A percentile compares a stretch with the other conserved stretches of the same genome.
Conservation (phyloP, 768 basidiomycete species). For the Chiua virens region DNA sequence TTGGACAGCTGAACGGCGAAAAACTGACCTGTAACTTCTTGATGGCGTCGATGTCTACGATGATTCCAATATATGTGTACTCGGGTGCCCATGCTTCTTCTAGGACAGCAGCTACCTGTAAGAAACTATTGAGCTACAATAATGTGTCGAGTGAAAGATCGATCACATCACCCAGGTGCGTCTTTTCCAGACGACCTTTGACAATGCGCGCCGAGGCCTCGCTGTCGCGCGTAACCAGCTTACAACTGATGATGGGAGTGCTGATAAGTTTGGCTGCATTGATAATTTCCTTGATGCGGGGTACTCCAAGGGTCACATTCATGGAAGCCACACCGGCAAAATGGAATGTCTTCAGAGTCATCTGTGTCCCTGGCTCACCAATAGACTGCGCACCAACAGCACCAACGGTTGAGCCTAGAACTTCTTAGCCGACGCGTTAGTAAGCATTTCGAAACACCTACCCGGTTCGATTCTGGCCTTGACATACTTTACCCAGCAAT, state of each 20-base stretch:
- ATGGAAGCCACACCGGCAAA: constrained; percentile 99
- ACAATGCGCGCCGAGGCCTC: constrained; percentile 98
- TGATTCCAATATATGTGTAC: constrained; percentile 90
- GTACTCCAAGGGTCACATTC: constrained; percentile 99
- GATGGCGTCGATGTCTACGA: constrained; percentile 86
- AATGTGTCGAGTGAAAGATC: not conserved
- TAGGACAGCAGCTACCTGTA: constrained; percentile 83
- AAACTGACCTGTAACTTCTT: constrained; percentile 75
- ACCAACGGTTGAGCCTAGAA: constrained; percentile 89
- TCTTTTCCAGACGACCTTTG: constrained; percentile 94
- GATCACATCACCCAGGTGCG: constrained; percentile 86
- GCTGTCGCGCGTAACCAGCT: constrained; percentile 78
- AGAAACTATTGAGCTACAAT: not conserved
- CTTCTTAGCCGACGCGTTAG: not conserved
- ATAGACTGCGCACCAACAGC: constrained; percentile 99
- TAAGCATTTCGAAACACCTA: constrained; percentile 23
- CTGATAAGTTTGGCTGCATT: constrained; percentile 97
- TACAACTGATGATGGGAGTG: constrained; percentile 98
- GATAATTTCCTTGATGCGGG: constrained; percentile 99
- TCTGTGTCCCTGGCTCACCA: constrained; percentile 98
- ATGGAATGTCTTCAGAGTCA: constrained; percentile 99
- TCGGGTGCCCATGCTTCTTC: constrained; percentile 96
- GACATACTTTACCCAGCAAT: constrained; percentile 89
- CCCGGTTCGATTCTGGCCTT: constrained; percentile 97
- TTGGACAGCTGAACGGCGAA: not conserved